A percentile compares a stretch with the other conserved stretches of the same genome.
phyloP scores from a whole-genome alignment of 2,329 filamentous ascomycete genomes.

The Aspergillus fructus region DNA sequence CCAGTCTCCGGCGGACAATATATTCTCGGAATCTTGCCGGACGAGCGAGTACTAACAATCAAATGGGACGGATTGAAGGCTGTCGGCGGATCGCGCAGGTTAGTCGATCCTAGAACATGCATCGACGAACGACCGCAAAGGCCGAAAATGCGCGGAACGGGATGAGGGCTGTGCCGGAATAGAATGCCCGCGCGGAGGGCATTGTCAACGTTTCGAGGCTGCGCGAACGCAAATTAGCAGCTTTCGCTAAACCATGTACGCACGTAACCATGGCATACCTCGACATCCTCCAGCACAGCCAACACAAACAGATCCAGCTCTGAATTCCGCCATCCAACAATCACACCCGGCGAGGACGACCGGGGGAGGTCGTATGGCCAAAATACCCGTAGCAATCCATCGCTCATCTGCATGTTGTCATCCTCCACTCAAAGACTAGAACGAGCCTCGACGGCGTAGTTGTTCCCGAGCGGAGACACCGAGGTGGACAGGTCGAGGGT shows the following conservation, averaged over 20 bases:
- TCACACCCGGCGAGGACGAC: constrained; percentile 73
- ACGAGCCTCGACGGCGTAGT: constrained; percentile 88
- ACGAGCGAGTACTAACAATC: constrained; percentile 55
- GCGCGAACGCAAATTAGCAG: constrained; percentile 3
- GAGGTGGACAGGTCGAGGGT: constrained; percentile 73
- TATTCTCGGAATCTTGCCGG: constrained; percentile 65
- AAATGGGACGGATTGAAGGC: constrained; percentile 69
- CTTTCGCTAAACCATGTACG: background rate
- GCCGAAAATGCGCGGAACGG: constrained; percentile 75
- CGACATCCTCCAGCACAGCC: constrained; percentile 83
- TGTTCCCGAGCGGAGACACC: constrained; percentile 95
- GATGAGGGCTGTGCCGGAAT: constrained; percentile 77
- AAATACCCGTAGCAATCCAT: constrained; percentile 97
- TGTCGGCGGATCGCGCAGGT: constrained; percentile 53
- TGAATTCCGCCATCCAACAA: constrained; percentile 96
- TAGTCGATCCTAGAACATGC: constrained; percentile 82
- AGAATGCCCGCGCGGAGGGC: constrained; percentile 81
- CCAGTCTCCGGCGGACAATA: constrained; percentile 65
- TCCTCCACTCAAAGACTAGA: constrained; percentile 57
- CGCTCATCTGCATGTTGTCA: constrained; percentile 64
- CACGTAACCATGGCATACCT: constrained; percentile 56
- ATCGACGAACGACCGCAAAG: constrained; percentile 80
- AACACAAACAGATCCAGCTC: constrained; percentile 87
- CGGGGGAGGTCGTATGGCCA: constrained; percentile 85
- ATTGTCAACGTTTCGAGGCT: constrained; percentile 80